Percentiles rank a stretch among this genome's conserved stretches.
These are phyloP conservation scores for Auricularia sp. DNA, from an alignment of 768 basidiomycete genomes.

Conservation along the genomic window DNA sequence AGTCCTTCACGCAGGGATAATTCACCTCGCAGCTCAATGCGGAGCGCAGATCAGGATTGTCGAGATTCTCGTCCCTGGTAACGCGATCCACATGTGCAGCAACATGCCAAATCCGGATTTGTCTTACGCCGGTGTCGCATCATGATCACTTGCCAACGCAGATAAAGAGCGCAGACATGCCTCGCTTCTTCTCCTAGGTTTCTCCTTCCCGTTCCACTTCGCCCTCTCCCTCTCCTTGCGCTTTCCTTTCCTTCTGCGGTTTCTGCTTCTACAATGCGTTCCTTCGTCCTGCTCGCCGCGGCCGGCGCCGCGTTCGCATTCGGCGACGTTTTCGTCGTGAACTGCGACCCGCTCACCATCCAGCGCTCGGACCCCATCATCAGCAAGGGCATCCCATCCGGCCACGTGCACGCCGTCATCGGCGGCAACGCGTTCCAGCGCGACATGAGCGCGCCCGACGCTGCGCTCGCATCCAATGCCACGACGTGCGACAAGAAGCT, in stretches of 20 bases:
- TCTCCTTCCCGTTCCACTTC: background rate
- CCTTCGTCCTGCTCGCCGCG: background rate
- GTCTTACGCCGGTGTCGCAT: too few relatives aligned
- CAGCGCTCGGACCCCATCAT: conserved; percentile 23
- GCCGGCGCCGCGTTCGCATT: background rate
- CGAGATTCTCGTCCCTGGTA: too few relatives aligned
- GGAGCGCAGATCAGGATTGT: too few relatives aligned
- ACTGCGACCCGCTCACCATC: background rate
- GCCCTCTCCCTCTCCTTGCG: background rate
- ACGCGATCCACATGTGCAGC: too few relatives aligned
- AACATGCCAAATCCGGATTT: too few relatives aligned
- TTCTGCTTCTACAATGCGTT: background rate
- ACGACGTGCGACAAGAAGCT: conserved; percentile 2
- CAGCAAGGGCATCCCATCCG: conserved; percentile 13
- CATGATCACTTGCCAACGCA: too few relatives aligned
- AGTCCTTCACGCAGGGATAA: too few relatives aligned
- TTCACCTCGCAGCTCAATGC: too few relatives aligned
- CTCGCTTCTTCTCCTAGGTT: background rate
- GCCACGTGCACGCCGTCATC: conserved; percentile 20
- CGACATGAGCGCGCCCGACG: background rate
- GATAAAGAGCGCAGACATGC: background rate
- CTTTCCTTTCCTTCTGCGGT: background rate
- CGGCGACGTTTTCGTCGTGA: background rate
- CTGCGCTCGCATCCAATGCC: background rate
- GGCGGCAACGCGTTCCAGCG: conserved; percentile 18